A percentile compares a stretch with the other conserved stretches of the same genome.
phyloP scores from a whole-genome alignment of 225 moss, liverwort and hornwort species.

The Ulota crispa region DNA sequence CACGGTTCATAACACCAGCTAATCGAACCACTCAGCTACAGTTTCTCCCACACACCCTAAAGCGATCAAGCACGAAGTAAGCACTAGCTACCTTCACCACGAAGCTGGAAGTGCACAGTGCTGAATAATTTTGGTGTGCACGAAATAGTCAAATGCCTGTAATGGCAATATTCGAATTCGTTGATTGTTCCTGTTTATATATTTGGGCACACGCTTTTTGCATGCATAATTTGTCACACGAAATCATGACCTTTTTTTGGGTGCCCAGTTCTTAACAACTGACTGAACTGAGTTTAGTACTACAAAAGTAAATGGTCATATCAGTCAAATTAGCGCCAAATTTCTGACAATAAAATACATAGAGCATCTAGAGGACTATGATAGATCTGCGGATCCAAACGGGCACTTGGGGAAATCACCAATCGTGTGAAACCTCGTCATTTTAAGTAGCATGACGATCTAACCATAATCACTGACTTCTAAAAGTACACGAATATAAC shows the following conservation, averaged over 20 bases:
- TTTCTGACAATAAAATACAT: neutral
- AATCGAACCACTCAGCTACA: neutral
- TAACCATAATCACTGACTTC: neutral
- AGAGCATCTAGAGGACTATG: neutral
- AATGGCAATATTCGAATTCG: neutral
- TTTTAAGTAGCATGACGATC: neutral
- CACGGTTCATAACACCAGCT: neutral
- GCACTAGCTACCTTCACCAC: neutral
- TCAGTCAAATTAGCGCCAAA: neutral
- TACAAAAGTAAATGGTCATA: neutral
- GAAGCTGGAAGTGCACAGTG: conserved; percentile 7
- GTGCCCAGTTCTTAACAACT: neutral
- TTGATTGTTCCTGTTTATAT: neutral
- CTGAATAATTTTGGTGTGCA: neutral
- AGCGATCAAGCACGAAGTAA: conserved; percentile 17
- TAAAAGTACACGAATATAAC: neutral
- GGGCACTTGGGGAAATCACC: neutral
- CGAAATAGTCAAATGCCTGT: neutral
- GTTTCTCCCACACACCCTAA: neutral
- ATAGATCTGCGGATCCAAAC: neutral
- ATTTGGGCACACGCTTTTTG: neutral
- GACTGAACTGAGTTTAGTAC: neutral
- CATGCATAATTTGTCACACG: neutral
- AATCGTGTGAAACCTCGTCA: neutral
- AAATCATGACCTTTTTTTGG: neutral